Evolutionary conservation across 1,284 basidiomycete species (phyloP).

Genomic region (Papiliotrema flavescens): DNA sequence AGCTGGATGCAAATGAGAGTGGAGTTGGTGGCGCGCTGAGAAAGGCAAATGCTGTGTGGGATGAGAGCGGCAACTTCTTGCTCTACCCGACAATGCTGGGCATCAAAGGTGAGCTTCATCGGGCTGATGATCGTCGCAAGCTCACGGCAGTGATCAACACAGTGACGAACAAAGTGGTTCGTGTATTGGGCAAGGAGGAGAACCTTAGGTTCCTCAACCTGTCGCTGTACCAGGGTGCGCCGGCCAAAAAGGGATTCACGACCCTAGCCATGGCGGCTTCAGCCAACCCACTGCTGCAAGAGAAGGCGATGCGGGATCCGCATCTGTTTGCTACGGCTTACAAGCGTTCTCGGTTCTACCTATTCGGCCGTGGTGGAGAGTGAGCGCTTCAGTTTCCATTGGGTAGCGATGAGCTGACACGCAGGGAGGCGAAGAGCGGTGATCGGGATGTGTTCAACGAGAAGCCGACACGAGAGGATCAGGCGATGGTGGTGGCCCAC

Average conservation of each 20-base stretch:
- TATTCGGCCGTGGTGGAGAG: constrained; percentile 92
- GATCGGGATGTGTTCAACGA: constrained; percentile 99
- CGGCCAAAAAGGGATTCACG: constrained; percentile 76
- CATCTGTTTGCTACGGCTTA: constrained; percentile 90
- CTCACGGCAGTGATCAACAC: constrained; percentile 76
- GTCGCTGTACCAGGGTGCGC: constrained; percentile 86
- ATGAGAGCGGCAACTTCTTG: constrained; percentile 92
- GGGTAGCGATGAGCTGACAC: neutral
- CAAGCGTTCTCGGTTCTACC: constrained; percentile 91
- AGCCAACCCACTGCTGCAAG: constrained; percentile 86
- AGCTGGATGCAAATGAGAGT: constrained; percentile 61
- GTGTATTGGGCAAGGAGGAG: constrained; percentile 92
- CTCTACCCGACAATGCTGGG: constrained; percentile 91
- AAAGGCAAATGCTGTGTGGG: constrained; percentile 89
- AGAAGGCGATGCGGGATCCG: constrained; percentile 78
- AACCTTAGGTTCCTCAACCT: constrained; percentile 85
- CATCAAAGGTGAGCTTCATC: constrained; percentile 70
- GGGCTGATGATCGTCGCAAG: neutral
- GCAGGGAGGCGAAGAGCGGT: constrained; percentile 74
- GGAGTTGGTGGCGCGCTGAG: constrained; percentile 44
- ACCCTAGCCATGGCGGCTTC: constrained; percentile 93
- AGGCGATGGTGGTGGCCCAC: constrained; percentile 74
- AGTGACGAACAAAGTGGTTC: constrained; percentile 86
- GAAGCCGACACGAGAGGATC: constrained; percentile 92
- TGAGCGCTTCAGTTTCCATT: constrained; percentile 49